Percentiles rank a stretch among this genome's conserved stretches.
phyloP scores from a whole-genome alignment of 2,329 filamentous ascomycete species.

The Botrytis deweyae region DNA sequence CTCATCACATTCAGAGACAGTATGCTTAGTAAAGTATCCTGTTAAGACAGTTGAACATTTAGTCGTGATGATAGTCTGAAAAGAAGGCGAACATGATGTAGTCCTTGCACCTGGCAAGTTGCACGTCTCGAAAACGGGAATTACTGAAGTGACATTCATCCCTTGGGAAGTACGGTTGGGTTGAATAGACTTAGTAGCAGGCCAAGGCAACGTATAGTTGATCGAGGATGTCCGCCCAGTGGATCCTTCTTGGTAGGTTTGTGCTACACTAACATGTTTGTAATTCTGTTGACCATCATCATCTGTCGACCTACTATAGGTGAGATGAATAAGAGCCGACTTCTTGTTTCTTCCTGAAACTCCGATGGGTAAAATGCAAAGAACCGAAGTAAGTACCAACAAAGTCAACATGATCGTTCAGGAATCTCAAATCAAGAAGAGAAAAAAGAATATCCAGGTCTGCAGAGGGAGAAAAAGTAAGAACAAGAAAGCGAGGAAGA shows the following conservation, averaged over 20 bases:
- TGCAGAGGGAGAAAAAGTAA: background rate
- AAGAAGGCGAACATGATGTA: conserved; percentile 28
- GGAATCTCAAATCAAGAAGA: background rate
- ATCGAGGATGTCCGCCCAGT: conserved; percentile 6
- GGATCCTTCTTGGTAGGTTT: background rate
- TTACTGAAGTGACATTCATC: conserved; percentile 28
- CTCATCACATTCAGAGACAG: conserved; percentile 32
- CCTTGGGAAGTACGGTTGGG: conserved; percentile 25
- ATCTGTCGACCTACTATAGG: background rate
- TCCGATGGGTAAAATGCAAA: background rate
- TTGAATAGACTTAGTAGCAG: conserved; percentile 20
- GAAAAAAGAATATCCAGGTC: conserved; percentile 10
- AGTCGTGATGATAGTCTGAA: conserved; percentile 26
- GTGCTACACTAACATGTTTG: background rate
- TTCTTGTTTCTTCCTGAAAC: background rate
- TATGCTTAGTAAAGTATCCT: conserved; percentile 29
- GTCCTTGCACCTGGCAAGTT: conserved; percentile 25
- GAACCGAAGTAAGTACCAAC: background rate
- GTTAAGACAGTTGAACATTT: conserved; percentile 32
- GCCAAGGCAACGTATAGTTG: conserved; percentile 23
- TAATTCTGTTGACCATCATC: background rate
- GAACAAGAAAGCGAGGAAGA: background rate
- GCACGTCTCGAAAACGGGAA: conserved; percentile 31
- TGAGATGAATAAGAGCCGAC: background rate
- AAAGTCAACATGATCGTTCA: background rate